Evolutionary conservation across 257 asterid species (phyloP).

Genomic region (Nicotiana noctiflora): DNA sequence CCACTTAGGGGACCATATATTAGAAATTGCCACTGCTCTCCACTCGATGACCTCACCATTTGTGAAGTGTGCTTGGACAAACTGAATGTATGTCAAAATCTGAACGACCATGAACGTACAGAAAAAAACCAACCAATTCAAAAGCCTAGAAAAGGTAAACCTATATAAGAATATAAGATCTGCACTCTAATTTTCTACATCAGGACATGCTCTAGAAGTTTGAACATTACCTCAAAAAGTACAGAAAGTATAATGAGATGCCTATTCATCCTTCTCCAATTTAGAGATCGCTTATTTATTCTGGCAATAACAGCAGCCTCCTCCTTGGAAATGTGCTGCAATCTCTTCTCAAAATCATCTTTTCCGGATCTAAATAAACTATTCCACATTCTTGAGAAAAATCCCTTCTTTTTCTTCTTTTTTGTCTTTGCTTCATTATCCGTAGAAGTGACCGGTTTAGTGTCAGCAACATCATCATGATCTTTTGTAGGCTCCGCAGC

Average conservation of each 20-base stretch:
- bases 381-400: slow-evolving; percentile 68
- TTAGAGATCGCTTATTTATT: slow-evolving; percentile 57
- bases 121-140: slow-evolving; percentile 3
- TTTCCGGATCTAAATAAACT: slow-evolving; percentile 50
- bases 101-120: not conserved
- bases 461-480: slow-evolving; percentile 23
- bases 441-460: slow-evolving; percentile 23
- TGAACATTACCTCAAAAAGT: slow-evolving; percentile 57
- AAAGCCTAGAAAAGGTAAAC: not conserved
- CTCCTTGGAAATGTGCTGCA: slow-evolving; percentile 80
- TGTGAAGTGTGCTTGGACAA: not conserved
- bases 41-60: not conserved
- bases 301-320: slow-evolving; percentile 70
- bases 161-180: not conserved
- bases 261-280: slow-evolving; percentile 55
- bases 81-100: not conserved
- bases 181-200: not conserved
- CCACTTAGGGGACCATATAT: not conserved
- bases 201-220: not conserved
- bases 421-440: slow-evolving; percentile 37
- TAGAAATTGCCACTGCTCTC: not conserved
- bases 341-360: slow-evolving; percentile 82
- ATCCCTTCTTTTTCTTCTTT: slow-evolving; percentile 59
- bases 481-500: slow-evolving; percentile 48
- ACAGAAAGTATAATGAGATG: slow-evolving; percentile 54